A percentile compares a stretch with the other conserved stretches of the same genome.
Conservation (phyloP, 148 eudicot genomes). For the Chenopodium formosanum region DNA sequence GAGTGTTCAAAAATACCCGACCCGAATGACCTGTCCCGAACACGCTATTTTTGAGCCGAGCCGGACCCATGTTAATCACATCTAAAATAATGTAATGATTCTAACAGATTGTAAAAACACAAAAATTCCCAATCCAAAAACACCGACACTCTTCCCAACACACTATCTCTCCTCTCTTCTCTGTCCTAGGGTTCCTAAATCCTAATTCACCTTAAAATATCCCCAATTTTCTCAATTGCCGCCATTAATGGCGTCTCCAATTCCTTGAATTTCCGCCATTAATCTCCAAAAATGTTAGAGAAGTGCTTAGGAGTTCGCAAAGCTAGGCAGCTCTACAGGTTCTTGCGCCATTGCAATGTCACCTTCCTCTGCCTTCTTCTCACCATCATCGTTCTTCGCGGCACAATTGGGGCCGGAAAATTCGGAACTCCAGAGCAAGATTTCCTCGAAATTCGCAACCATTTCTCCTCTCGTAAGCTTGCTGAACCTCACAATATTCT, state of each 20-base stretch:
- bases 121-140: neutral
- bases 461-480: constrained; percentile 26
- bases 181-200: constrained; percentile 1
- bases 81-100: too few relatives aligned
- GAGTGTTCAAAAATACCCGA: too few relatives aligned
- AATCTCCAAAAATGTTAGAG: constrained; percentile 28
- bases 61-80: too few relatives aligned
- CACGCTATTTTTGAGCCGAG: too few relatives aligned
- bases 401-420: constrained; percentile 41
- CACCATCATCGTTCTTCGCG: constrained; percentile 37
- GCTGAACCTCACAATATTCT: constrained; percentile 23
- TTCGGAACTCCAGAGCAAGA: constrained; percentile 42
- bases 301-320: constrained; percentile 32
- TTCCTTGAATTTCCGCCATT: neutral
- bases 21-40: too few relatives aligned
- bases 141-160: constrained; percentile 9
- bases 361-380: constrained; percentile 38
- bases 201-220: neutral
- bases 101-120: neutral
- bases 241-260: neutral
- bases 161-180: too few relatives aligned
- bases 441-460: constrained; percentile 29
- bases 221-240: neutral
- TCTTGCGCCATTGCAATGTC: constrained; percentile 29
- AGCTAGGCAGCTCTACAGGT: constrained; percentile 27